These are phyloP conservation scores for Diophrys sp. DNA, from an alignment of 73 alveolate species.

Conservation along the genomic window DNA sequence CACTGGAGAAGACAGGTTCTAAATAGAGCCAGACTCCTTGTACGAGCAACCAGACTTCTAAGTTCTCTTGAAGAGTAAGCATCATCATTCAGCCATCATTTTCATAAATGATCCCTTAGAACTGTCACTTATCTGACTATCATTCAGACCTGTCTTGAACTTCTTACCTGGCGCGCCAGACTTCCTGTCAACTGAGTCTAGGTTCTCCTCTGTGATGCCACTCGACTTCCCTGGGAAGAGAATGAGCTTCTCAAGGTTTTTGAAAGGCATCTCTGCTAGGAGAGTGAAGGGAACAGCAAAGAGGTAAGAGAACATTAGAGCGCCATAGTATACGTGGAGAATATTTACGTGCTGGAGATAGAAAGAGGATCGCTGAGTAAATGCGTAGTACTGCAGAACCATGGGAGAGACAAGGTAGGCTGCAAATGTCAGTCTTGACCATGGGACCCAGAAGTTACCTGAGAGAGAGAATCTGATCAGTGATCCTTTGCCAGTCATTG, in stretches of 20 bases:
- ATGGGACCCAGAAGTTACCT: slow-evolving; percentile 22
- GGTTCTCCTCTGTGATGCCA: neutral
- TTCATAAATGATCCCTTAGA: too few relatives aligned
- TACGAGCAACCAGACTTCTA: slow-evolving; percentile 97
- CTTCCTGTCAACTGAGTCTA: neutral
- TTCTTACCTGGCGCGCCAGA: neutral
- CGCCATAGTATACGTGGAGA: slow-evolving; percentile 1
- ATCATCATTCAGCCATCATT: too few relatives aligned
- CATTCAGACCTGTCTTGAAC: neutral
- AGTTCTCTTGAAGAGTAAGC: slow-evolving; percentile 76
- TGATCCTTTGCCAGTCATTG: slow-evolving; percentile 12
- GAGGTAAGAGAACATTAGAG: slow-evolving; percentile 11
- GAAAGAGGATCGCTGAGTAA: neutral
- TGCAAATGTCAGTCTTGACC: slow-evolving; percentile 38
- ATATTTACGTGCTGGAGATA: neutral
- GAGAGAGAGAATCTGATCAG: slow-evolving; percentile 16
- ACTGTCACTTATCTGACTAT: too few relatives aligned
- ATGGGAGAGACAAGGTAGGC: slow-evolving; percentile 33
- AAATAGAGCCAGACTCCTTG: slow-evolving; percentile 93
- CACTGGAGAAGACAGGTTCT: slow-evolving; percentile 96
- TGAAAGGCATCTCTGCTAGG: slow-evolving; percentile 32
- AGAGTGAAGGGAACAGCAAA: neutral
- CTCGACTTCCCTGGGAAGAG: slow-evolving; percentile 1
- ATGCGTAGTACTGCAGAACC: neutral
- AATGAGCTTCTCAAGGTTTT: slow-evolving; percentile 32